These are phyloP conservation scores for Ensete ventricosum DNA, from an alignment of 176 grass and related monocot genomes.

Conservation along the genomic window DNA sequence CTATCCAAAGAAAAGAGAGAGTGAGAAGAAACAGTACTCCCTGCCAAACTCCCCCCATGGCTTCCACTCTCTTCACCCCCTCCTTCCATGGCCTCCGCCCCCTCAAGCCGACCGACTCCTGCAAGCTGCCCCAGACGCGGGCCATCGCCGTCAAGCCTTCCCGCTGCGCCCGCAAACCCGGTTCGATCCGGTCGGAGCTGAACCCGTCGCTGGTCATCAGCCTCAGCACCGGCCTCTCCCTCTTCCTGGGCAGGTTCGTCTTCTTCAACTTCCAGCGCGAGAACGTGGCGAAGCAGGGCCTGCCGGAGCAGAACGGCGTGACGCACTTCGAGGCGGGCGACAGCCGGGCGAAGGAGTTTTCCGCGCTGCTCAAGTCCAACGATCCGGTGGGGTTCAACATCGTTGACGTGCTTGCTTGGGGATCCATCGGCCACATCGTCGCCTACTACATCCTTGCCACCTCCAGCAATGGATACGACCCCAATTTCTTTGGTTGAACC, in stretches of 20 bases:
- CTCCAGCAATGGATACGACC: conserved; percentile 90
- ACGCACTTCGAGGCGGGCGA: conserved; percentile 96
- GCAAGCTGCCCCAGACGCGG: neutral
- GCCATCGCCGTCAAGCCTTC: neutral
- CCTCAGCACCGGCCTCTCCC: conserved; percentile 89
- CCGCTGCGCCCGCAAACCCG: conserved; percentile 14
- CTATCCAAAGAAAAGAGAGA: too few species aligned
- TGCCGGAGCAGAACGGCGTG: conserved; percentile 89
- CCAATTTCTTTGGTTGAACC: conserved; percentile 56
- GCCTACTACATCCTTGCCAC: conserved; percentile 99
- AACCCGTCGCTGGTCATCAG: conserved; percentile 86
- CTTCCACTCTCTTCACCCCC: conserved; percentile 33
- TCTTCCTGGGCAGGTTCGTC: conserved; percentile 93
- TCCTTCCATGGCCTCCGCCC: conserved; percentile 36
- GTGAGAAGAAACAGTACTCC: too few species aligned
- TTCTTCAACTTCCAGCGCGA: conserved; percentile 99
- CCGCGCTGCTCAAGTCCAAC: conserved; percentile 73
- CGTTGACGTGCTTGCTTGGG: conserved; percentile 90
- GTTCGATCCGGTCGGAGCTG: conserved; percentile 59
- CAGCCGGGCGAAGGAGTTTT: conserved; percentile 79
- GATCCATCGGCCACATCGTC: conserved; percentile 83
- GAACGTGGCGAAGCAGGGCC: conserved; percentile 93
- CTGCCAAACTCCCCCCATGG: conserved; percentile 15
- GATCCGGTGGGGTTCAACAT: conserved; percentile 98
- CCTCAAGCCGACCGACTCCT: conserved; percentile 23